phyloP scores from a whole-genome alignment of 805 yeast genomes.

The Candida schatavii region DNA sequence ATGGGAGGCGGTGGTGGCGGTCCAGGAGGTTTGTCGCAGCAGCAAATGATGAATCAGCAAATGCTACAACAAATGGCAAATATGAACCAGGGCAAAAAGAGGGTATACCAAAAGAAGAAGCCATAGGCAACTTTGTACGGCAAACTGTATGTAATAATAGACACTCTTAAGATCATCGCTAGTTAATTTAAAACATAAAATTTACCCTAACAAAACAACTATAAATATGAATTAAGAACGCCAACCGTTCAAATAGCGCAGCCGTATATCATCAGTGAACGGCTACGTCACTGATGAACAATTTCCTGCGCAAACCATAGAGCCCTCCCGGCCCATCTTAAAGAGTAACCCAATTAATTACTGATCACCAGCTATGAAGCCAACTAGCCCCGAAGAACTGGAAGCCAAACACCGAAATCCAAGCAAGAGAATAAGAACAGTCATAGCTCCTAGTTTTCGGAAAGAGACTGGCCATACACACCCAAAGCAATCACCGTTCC shows the following conservation, averaged over 20 bases:
- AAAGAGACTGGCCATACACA: constrained; percentile 24
- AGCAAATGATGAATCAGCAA: constrained; percentile 17
- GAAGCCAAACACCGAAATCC: constrained; percentile 2
- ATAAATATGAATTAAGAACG: constrained; percentile 4
- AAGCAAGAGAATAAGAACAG: too few species aligned
- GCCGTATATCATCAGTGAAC: too few species aligned
- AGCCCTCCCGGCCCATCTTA: neutral
- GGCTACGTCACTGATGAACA: too few species aligned
- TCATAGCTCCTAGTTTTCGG: neutral
- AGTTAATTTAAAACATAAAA: too few species aligned
- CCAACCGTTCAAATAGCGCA: too few species aligned
- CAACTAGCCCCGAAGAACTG: neutral
- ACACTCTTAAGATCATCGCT: neutral
- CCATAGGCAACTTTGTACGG: neutral
- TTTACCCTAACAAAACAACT: constrained; percentile 20
- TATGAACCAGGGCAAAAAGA: constrained; percentile 8
- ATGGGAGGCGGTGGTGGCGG: constrained; percentile 6
- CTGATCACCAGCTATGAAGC: constrained; percentile 1
- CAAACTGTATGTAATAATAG: constrained; percentile 5
- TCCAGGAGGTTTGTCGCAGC: constrained; percentile 10
- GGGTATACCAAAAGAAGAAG: constrained; percentile 3
- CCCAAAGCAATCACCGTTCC: constrained; percentile 35
- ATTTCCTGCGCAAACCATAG: neutral
- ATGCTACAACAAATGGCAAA: constrained; percentile 8
- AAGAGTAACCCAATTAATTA: neutral